Conservation (phyloP, 768 basidiomycete species). For the Lactarius tabidus region DNA sequence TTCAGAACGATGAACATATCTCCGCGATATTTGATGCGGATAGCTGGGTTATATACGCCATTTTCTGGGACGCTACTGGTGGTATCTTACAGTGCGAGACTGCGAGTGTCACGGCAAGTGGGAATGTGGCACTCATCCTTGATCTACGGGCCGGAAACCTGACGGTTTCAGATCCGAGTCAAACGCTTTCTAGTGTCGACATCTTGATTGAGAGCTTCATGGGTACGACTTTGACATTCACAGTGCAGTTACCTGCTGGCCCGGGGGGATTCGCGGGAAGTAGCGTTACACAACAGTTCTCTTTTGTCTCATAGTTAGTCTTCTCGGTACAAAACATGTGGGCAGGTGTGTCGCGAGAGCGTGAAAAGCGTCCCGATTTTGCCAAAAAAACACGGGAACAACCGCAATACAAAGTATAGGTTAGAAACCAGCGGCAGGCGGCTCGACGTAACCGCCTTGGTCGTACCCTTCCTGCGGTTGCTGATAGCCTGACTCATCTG, state of each 20-base stretch:
- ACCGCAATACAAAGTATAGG: conserved; percentile 24
- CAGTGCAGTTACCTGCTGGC: conserved; percentile 40
- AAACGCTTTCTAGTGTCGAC: conserved; percentile 39
- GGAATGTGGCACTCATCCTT: conserved; percentile 45
- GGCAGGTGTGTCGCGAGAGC: neutral
- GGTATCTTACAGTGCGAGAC: conserved; percentile 37
- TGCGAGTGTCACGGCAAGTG: conserved; percentile 37
- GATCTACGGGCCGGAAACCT: conserved; percentile 40
- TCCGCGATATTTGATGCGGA: conserved; percentile 49
- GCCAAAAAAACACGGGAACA: neutral
- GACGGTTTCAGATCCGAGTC: conserved; percentile 64
- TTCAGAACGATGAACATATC: conserved; percentile 45
- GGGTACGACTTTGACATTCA: conserved; percentile 31
- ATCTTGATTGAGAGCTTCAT: conserved; percentile 35
- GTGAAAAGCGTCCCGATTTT: neutral
- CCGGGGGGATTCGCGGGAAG: conserved; percentile 46
- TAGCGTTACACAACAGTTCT: conserved; percentile 35
- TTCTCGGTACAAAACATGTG: neutral
- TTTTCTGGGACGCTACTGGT: conserved; percentile 53
- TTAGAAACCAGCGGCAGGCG: conserved; percentile 49
- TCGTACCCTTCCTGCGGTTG: conserved; percentile 38
- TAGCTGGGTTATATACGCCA: conserved; percentile 42
- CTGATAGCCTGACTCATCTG: conserved; percentile 41
- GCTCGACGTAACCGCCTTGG: conserved; percentile 24
- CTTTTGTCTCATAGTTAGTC: neutral